Conservation (phyloP, 805 yeast genomes). For the Priceomyces medius region DNA sequence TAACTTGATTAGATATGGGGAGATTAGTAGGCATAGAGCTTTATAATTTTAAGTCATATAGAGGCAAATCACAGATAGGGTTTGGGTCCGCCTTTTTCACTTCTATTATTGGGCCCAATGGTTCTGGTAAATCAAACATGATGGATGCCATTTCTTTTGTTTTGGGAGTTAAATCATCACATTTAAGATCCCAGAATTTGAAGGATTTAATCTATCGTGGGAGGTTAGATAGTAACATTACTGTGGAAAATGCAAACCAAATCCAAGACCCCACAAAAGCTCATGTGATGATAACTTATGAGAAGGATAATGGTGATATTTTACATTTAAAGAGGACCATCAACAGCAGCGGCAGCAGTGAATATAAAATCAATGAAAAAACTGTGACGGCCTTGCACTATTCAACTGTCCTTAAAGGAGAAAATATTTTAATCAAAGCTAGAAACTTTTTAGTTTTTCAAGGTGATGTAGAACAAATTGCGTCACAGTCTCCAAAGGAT, state of each 20-base stretch:
- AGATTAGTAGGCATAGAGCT: conserved; percentile 75
- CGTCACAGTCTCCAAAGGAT: conserved; percentile 79
- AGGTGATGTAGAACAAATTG: conserved; percentile 94
- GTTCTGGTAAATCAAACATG: conserved; percentile 95
- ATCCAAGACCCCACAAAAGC: conserved; percentile 53
- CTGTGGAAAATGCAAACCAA: conserved; percentile 16
- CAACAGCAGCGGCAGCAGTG: conserved; percentile 57
- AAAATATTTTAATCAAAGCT: conserved; percentile 84
- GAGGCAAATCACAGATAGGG: conserved; percentile 72
- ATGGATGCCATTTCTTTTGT: conserved; percentile 98
- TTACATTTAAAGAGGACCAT: conserved; percentile 65
- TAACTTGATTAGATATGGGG: conserved; percentile 56
- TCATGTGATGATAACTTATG: conserved; percentile 75
- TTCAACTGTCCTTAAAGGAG: conserved; percentile 60
- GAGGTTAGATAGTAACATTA: conserved; percentile 11
- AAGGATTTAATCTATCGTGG: conserved; percentile 84
- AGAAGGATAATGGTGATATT: conserved; percentile 57
- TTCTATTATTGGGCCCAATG: conserved; percentile 96
- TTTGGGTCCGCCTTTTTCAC: conserved; percentile 84
- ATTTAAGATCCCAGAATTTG: conserved; percentile 70
- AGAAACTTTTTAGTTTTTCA: conserved; percentile 91
- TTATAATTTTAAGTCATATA: conserved; percentile 87
- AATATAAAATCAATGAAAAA: conserved; percentile 62
- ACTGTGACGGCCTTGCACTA: conserved; percentile 66
- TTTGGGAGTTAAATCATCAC: conserved; percentile 74